These are phyloP conservation scores for Alternaria novae-zelandiae DNA, from an alignment of 2,329 filamentous ascomycete species.

Conservation along the genomic window DNA sequence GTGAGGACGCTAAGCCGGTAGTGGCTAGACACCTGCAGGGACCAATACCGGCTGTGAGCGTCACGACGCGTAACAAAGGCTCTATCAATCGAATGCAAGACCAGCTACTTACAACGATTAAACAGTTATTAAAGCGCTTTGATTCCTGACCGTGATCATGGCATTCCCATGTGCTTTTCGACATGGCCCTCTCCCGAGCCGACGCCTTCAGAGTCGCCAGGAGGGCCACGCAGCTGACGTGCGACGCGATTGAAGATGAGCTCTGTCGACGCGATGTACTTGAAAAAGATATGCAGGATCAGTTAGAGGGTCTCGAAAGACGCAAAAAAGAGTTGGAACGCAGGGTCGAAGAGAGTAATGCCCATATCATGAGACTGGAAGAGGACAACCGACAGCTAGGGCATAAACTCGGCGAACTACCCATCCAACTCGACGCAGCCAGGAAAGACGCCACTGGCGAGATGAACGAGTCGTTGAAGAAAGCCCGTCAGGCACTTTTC, in stretches of 20 bases:
- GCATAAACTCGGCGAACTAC: neutral
- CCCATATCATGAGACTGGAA: neutral
- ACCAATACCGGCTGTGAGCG: neutral
- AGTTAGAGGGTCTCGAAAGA: neutral
- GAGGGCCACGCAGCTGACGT: neutral
- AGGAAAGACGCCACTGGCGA: neutral
- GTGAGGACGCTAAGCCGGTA: neutral
- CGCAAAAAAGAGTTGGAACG: neutral
- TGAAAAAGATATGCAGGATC: neutral
- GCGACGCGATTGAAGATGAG: neutral
- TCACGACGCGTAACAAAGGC: neutral
- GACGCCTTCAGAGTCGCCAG: neutral
- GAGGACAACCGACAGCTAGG: neutral
- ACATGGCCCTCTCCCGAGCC: neutral
- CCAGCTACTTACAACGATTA: neutral
- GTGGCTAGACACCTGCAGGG: neutral
- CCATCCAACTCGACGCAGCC: neutral
- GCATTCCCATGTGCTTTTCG: neutral
- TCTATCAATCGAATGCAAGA: neutral
- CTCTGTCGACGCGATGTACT: neutral
- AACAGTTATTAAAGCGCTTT: neutral
- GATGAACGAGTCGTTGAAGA: neutral
- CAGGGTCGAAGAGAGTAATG: neutral
- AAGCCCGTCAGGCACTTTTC: neutral
- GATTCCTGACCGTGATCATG: neutral